phyloP scores from a whole-genome alignment of 2,329 filamentous ascomycete species.

The Cordyceps farinosa region DNA sequence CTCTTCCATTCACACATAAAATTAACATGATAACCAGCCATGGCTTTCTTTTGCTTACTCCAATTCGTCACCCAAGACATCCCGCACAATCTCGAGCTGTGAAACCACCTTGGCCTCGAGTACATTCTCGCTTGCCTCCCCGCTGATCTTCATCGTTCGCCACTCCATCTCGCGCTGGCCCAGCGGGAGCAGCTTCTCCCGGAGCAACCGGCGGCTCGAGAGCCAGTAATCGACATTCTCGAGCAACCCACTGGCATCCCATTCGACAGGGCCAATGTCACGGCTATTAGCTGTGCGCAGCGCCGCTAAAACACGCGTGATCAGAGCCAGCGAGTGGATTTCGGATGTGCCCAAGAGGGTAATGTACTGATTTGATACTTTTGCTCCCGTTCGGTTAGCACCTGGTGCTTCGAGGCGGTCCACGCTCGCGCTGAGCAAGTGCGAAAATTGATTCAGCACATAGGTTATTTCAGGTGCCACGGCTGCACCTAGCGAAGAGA shows the following conservation, averaged over 20 bases:
- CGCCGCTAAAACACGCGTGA: conserved; percentile 67
- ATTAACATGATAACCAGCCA: conserved; percentile 21
- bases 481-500: conserved; percentile 74
- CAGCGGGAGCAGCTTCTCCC: conserved; percentile 69
- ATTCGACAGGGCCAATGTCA: conserved; percentile 69
- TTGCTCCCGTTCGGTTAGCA: conserved; percentile 48
- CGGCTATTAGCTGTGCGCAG: conserved; percentile 64
- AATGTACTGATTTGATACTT: conserved; percentile 57
- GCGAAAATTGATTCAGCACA: conserved; percentile 86
- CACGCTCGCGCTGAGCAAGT: conserved; percentile 69
- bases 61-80: conserved; percentile 51
- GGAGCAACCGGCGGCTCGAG: conserved; percentile 62
- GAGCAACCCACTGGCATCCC: conserved; percentile 67
- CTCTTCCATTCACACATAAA: not conserved
- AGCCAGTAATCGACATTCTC: conserved; percentile 86
- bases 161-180: conserved; percentile 69
- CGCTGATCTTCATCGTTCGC: conserved; percentile 41
- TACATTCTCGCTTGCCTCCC: conserved; percentile 52
- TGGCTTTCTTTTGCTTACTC: conserved; percentile 31
- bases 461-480: conserved; percentile 80
- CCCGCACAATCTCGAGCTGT: conserved; percentile 61
- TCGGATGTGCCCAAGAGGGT: conserved; percentile 73
- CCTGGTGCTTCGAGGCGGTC: conserved; percentile 65
- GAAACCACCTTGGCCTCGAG: conserved; percentile 73
- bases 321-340: conserved; percentile 71